phyloP scores from a whole-genome alignment of 2,329 filamentous ascomycete genomes.

The Aspergillus nomiae region DNA sequence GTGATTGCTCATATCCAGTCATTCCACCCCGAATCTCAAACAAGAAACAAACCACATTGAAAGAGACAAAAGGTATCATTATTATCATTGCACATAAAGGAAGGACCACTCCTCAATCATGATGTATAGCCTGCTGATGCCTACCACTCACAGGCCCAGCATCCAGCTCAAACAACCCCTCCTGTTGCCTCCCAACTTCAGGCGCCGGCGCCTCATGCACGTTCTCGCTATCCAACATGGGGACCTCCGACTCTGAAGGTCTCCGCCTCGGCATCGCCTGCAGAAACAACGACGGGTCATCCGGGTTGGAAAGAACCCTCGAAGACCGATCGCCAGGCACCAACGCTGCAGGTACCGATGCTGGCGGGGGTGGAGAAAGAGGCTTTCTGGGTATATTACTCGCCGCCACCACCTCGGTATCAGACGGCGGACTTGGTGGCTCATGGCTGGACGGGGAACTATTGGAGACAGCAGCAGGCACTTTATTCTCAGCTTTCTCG shows the following conservation, averaged over 20 bases:
- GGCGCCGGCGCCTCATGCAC: constrained; percentile 22
- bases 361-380: constrained; percentile 9
- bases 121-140: constrained; percentile 24
- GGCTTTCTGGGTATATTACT: constrained; percentile 18
- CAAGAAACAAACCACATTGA: background rate
- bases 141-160: constrained; percentile 17
- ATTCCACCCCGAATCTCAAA: background rate
- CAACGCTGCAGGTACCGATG: constrained; percentile 12
- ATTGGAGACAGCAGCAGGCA: background rate
- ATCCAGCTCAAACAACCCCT: constrained; percentile 23
- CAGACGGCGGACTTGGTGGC: background rate
- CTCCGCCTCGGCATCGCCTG: constrained; percentile 5
- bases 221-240: constrained; percentile 26
- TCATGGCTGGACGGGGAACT: background rate
- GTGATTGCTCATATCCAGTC: background rate
- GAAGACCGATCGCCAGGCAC: constrained; percentile 11
- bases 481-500: background rate
- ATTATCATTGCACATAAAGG: background rate
- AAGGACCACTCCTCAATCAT: background rate
- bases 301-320: background rate
- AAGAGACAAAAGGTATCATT: constrained; percentile 2
- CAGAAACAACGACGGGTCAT: constrained; percentile 16
- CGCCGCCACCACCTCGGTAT: background rate
- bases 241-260: constrained; percentile 21
- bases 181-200: constrained; percentile 4